Percentiles rank a stretch among this genome's conserved stretches.
phyloP scores from a whole-genome alignment of 768 basidiomycete genomes.

The Scleroderma citrinum region DNA sequence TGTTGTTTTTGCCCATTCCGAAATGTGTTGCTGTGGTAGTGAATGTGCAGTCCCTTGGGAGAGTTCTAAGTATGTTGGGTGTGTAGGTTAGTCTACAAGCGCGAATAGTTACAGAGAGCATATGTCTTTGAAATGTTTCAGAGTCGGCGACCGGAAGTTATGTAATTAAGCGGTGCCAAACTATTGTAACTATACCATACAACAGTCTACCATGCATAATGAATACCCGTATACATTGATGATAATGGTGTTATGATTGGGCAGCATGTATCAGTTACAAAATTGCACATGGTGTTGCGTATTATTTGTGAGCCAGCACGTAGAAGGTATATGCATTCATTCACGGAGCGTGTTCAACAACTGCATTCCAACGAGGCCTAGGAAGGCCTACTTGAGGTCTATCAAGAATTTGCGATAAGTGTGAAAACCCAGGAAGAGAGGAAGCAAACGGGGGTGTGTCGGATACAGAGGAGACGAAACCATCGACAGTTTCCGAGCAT shows the following conservation, averaged over 20 bases:
- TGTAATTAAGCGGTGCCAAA: background rate
- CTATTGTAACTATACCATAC: background rate
- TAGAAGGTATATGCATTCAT: no score
- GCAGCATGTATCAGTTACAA: no score
- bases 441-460: background rate
- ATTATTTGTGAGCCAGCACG: background rate
- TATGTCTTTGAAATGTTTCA: background rate
- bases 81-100: background rate
- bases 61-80: background rate
- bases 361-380: no score
- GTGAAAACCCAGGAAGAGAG: no score
- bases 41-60: conserved; percentile 23
- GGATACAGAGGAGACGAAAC: background rate
- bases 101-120: background rate
- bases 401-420: no score
- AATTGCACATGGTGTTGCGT: background rate
- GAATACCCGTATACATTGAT: no score
- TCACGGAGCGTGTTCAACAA: no score
- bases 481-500: background rate
- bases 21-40: conserved; percentile 34
- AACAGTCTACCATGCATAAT: no score
- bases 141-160: background rate
- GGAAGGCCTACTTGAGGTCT: no score
- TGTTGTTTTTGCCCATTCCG: conserved; percentile 38
- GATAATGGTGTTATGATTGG: no score